phyloP scores from a whole-genome alignment of 2,329 filamentous ascomycete species.

The Fusarium sp. region DNA sequence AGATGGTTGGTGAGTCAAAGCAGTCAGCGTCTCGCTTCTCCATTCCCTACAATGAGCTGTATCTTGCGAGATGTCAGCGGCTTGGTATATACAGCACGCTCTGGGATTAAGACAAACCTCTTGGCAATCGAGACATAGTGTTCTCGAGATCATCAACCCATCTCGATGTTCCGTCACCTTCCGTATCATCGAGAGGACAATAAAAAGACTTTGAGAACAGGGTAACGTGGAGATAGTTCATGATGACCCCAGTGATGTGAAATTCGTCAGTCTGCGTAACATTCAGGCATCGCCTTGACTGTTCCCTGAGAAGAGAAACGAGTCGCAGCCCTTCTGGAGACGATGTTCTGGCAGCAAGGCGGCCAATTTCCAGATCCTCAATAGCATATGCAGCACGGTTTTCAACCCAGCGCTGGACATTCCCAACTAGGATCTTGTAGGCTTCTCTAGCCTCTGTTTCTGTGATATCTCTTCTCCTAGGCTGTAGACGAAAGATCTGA shows the following conservation, averaged over 20 bases:
- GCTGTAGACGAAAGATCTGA: conserved; percentile 49
- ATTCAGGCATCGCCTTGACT: conserved; percentile 47
- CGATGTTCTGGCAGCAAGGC: conserved; percentile 38
- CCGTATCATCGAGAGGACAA: conserved; percentile 49
- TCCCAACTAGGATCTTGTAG: conserved; percentile 48
- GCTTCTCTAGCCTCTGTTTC: conserved; percentile 50
- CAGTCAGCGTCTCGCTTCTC: conserved; percentile 51
- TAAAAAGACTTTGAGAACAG: conserved; percentile 52
- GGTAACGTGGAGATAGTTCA: conserved; percentile 52
- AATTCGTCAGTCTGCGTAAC: conserved; percentile 49
- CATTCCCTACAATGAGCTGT: conserved; percentile 50
- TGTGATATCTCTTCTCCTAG: conserved; percentile 49
- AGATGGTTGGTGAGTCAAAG: conserved; percentile 46
- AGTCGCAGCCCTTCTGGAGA: conserved; percentile 46
- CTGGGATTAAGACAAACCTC: conserved; percentile 40
- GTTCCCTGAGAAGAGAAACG: conserved; percentile 49
- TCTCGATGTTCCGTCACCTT: conserved; percentile 44
- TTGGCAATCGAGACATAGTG: conserved; percentile 48
- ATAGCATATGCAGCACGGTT: conserved; percentile 46
- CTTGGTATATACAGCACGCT: background rate
- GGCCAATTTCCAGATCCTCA: conserved; percentile 47
- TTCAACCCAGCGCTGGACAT: conserved; percentile 52
- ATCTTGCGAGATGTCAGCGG: conserved; percentile 40
- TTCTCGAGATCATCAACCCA: conserved; percentile 50
- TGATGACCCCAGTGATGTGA: conserved; percentile 50